A percentile compares a stretch with the other conserved stretches of the same genome.
These are phyloP conservation scores for Xylaria arbuscula DNA, from an alignment of 2,329 filamentous ascomycete species.

Conservation along the genomic window DNA sequence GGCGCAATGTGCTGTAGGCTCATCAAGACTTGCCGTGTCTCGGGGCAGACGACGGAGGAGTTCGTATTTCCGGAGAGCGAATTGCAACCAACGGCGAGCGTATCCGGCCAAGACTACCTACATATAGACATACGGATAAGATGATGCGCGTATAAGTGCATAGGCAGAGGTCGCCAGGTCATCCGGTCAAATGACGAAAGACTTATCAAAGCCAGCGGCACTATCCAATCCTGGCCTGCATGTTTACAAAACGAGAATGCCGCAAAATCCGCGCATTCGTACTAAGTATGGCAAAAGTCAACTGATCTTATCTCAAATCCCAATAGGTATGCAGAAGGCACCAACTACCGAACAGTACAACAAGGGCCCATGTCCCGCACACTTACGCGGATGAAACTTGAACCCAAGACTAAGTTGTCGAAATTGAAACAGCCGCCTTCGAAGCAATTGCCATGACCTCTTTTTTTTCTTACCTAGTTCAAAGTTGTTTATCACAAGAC, in stretches of 20 bases:
- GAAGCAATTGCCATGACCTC: neutral
- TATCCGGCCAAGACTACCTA: slow-evolving; percentile 20
- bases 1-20: neutral
- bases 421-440: slow-evolving; percentile 40
- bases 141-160: neutral
- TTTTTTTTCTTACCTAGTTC: slow-evolving; percentile 4
- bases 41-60: slow-evolving; percentile 22
- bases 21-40: slow-evolving; percentile 35
- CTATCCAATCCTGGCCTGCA: neutral
- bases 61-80: slow-evolving; percentile 43
- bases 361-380: slow-evolving; percentile 40
- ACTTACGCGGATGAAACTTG: slow-evolving; percentile 41
- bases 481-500: slow-evolving; percentile 2
- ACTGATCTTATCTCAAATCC: neutral
- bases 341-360: slow-evolving; percentile 16
- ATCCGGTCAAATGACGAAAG: slow-evolving; percentile 25
- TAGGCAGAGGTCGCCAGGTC: slow-evolving; percentile 7
- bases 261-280: slow-evolving; percentile 8
- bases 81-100: slow-evolving; percentile 24
- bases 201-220: slow-evolving; percentile 5
- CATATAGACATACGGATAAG: slow-evolving; percentile 11
- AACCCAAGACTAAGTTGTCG: slow-evolving; percentile 36
- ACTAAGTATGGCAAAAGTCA: slow-evolving; percentile 7
- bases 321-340: slow-evolving; percentile 5
- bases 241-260: neutral